phyloP scores from a whole-genome alignment of 1,284 basidiomycete genomes.

The Boletus sp. region DNA sequence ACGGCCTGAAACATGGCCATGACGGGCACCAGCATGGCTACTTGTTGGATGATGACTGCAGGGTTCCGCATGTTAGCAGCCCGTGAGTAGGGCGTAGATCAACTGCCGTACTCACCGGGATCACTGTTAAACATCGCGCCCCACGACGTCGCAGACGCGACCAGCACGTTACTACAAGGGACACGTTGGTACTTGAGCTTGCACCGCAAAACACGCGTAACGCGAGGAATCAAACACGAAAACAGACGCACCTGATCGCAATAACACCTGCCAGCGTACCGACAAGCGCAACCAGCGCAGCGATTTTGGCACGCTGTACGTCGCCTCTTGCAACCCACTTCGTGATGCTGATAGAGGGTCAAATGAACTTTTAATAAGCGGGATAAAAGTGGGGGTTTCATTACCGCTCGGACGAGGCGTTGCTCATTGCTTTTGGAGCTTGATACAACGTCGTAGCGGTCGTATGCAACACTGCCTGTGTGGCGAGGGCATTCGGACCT shows the following conservation, averaged over 20 bases:
- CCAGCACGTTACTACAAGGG: constrained; percentile 22
- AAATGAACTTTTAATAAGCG: constrained; percentile 8
- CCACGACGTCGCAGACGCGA: constrained; percentile 28
- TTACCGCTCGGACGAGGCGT: constrained; percentile 34
- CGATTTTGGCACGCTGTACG: constrained; percentile 29
- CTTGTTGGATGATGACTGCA: constrained; percentile 25
- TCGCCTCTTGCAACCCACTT: constrained; percentile 30
- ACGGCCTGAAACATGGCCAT: constrained; percentile 31
- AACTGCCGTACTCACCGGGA: constrained; percentile 21
- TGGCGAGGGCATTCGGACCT: constrained; percentile 34
- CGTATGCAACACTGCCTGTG: constrained; percentile 32
- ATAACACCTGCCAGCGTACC: constrained; percentile 24
- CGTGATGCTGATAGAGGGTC: constrained; percentile 18
- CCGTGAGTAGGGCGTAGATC: neutral
- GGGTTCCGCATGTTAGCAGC: neutral
- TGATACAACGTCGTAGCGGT: constrained; percentile 33
- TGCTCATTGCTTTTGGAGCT: constrained; percentile 25
- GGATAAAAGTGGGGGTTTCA: constrained; percentile 3
- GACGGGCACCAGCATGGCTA: constrained; percentile 26
- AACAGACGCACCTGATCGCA: constrained; percentile 23
- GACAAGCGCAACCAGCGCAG: constrained; percentile 25
- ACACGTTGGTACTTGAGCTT: too few species aligned
- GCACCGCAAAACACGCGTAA: too few species aligned
- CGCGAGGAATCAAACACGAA: too few species aligned
- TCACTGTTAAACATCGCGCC: constrained; percentile 32